Evolutionary conservation across 2,329 filamentous ascomycete genomes (phyloP).

Genomic region (Xylariaceae sp.): DNA sequence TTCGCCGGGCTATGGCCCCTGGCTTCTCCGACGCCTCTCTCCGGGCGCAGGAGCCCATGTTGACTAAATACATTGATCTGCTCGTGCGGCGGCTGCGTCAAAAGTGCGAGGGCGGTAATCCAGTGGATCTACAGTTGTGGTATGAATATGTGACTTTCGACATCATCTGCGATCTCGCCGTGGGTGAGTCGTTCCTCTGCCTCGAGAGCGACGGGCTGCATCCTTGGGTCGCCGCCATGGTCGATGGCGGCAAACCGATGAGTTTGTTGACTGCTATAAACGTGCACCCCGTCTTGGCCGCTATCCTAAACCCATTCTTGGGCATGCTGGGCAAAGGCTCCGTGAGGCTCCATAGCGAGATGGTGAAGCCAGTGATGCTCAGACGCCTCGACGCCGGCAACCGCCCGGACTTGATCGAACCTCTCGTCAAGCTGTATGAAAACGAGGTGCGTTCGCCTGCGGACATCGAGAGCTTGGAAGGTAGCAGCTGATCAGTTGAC

Average conservation of each 20-base stretch:
- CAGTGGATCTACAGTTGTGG: conserved; percentile 4
- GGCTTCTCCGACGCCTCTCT: conserved; percentile 6
- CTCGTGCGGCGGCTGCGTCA: conserved; percentile 1
- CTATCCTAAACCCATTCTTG: too few relatives aligned
- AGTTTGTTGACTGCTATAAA: too few relatives aligned
- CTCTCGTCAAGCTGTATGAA: too few relatives aligned
- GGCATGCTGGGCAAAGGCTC: too few relatives aligned
- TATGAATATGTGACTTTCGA: conserved; percentile 4
- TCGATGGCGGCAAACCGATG: too few relatives aligned
- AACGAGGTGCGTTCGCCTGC: too few relatives aligned
- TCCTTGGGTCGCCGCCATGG: conserved; percentile 1
- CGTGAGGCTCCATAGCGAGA: too few relatives aligned
- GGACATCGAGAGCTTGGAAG: too few relatives aligned
- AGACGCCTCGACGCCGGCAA: too few relatives aligned
- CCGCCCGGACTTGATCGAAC: too few relatives aligned
- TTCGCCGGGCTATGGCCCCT: conserved; percentile 2
- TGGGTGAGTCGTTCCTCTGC: conserved; percentile 17
- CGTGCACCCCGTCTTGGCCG: too few relatives aligned
- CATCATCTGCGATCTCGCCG: conserved; percentile 28
- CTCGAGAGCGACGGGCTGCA: conserved; percentile 4
- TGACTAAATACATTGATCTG: conserved; percentile 5
- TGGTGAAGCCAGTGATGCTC: too few relatives aligned
- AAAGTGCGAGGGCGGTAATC: background rate
- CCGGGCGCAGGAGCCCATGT: conserved; percentile 4
- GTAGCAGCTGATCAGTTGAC: background rate